Evolutionary conservation across 1,284 basidiomycete species (phyloP).

Genomic region (Amylostereum areolatum): DNA sequence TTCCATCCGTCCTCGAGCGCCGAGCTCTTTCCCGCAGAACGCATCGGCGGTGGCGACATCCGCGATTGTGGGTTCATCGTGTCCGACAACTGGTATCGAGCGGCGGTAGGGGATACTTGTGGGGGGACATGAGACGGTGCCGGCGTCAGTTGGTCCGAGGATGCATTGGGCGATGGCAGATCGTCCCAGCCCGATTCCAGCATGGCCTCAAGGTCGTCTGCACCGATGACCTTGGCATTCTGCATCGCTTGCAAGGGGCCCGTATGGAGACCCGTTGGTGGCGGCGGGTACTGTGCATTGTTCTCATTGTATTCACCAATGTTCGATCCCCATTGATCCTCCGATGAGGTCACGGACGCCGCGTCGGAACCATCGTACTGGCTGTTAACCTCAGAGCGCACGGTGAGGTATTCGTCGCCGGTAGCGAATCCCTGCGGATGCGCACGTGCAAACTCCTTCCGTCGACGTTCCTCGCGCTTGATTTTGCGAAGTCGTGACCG

Average conservation of each 20-base stretch:
- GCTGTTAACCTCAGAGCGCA: conserved; percentile 48
- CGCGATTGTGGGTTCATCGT: conserved; percentile 51
- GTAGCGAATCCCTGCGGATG: conserved; percentile 64
- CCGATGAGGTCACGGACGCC: conserved; percentile 75
- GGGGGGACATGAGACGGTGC: conserved; percentile 26
- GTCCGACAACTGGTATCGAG: conserved; percentile 57
- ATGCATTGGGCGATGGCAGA: conserved; percentile 25
- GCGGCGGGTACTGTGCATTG: conserved; percentile 70
- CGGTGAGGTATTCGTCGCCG: conserved; percentile 54
- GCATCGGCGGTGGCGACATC: conserved; percentile 27
- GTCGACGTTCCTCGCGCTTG: conserved; percentile 82
- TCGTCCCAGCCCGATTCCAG: conserved; percentile 86
- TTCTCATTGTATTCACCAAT: conserved; percentile 89
- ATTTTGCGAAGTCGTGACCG: conserved; percentile 91
- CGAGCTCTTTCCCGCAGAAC: conserved; percentile 25
- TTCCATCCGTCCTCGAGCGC: conserved; percentile 31
- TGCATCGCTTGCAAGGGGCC: conserved; percentile 34
- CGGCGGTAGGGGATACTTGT: conserved; percentile 25
- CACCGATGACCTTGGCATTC: conserved; percentile 61
- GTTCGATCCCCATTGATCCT: conserved; percentile 89
- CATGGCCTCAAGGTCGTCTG: conserved; percentile 82
- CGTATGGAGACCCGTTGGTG: conserved; percentile 65
- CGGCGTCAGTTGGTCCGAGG: conserved; percentile 13
- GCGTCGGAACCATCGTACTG: conserved; percentile 72
- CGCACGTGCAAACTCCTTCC: conserved; percentile 72